Evolutionary conservation across 176 grass and related monocot species (phyloP).

Genomic region (Juncus effusus): DNA sequence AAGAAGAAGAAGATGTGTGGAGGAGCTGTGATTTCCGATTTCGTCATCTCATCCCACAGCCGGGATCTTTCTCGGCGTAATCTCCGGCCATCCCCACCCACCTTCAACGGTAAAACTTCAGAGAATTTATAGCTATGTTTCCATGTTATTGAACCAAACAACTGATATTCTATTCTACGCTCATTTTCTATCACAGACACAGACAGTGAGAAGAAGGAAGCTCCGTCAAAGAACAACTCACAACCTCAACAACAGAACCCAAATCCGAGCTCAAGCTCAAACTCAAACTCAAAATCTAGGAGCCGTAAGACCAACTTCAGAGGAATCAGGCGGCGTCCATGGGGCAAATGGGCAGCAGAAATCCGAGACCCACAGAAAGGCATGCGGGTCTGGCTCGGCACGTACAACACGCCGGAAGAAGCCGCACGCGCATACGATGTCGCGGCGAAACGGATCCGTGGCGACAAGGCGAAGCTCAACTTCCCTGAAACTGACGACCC

Average conservation of each 20-base stretch:
- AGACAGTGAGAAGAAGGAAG: slow-evolving; percentile 3
- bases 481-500: slow-evolving; percentile 1
- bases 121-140: neutral
- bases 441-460: slow-evolving; percentile 14
- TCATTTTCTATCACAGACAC: neutral
- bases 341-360: slow-evolving; percentile 28
- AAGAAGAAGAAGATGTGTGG: slow-evolving; percentile 12
- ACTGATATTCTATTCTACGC: neutral
- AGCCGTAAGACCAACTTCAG: slow-evolving; percentile 18
- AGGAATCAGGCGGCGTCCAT: slow-evolving; percentile 8
- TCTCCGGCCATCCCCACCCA: neutral
- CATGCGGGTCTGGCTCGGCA: slow-evolving; percentile 25
- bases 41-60: neutral
- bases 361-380: slow-evolving; percentile 23
- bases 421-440: slow-evolving; percentile 11
- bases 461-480: slow-evolving; percentile 28
- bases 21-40: slow-evolving; percentile 9
- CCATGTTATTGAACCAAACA: too few relatives aligned
- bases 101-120: neutral
- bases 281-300: neutral
- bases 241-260: neutral
- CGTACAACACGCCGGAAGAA: slow-evolving; percentile 13
- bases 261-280: neutral
- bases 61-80: slow-evolving; percentile 6
- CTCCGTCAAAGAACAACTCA: neutral